Percentiles rank a stretch among this genome's conserved stretches.
phyloP scores from a whole-genome alignment of 768 basidiomycete genomes.

The Mycena pura region DNA sequence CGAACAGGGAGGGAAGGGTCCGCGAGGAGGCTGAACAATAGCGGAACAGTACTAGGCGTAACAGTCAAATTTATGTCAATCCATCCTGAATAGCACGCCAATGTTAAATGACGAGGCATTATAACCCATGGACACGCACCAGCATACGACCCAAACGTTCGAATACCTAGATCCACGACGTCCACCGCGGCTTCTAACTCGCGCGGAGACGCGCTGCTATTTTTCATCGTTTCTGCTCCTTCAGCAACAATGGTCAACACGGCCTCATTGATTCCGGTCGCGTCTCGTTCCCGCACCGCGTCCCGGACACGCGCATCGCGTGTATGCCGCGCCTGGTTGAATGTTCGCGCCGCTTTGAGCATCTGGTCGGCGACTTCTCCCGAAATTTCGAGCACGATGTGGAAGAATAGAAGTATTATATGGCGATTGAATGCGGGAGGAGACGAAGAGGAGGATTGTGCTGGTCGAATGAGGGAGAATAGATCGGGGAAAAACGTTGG shows the following conservation, averaged over 20 bases:
- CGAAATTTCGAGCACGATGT: constrained; percentile 91
- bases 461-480: constrained; percentile 72
- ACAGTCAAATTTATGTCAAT: constrained; percentile 97
- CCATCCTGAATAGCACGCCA: constrained; percentile 80
- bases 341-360: constrained; percentile 85
- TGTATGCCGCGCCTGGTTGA: constrained; percentile 69
- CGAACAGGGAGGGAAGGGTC: constrained; percentile 82
- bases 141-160: constrained; percentile 92
- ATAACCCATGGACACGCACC: constrained; percentile 62
- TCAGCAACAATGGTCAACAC: constrained; percentile 85
- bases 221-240: constrained; percentile 68
- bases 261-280: constrained; percentile 83
- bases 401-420: constrained; percentile 88
- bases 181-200: constrained; percentile 70
- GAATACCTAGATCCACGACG: constrained; percentile 89
- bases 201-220: constrained; percentile 50
- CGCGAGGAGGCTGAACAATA: constrained; percentile 84
- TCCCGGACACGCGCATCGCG: constrained; percentile 89
- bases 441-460: constrained; percentile 61
- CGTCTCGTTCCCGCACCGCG: constrained; percentile 89
- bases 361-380: constrained; percentile 97
- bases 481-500: constrained; percentile 84
- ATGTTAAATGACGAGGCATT: neutral
- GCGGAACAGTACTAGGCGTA: constrained; percentile 84
- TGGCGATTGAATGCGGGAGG: constrained; percentile 78